Percentiles rank a stretch among this genome's conserved stretches.
These are phyloP conservation scores for Pyrenochaeta sp. DNA, from an alignment of 2,329 filamentous ascomycete genomes.

Conservation along the genomic window DNA sequence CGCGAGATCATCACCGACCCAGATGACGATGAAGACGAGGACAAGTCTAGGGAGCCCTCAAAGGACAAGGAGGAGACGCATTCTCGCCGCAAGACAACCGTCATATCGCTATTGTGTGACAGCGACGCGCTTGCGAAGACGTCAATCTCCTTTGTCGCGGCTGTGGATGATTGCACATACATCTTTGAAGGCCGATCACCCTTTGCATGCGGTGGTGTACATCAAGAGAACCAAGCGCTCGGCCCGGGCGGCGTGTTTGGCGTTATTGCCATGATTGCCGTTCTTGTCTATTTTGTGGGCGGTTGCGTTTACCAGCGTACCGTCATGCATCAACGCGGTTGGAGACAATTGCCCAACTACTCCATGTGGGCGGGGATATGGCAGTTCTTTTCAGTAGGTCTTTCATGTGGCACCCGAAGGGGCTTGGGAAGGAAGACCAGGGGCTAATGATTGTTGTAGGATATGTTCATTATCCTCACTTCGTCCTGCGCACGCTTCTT, in stretches of 20 bases:
- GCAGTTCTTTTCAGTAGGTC: conserved; percentile 78
- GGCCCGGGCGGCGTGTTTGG: conserved; percentile 82
- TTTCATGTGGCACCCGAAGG: not conserved
- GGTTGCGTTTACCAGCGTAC: conserved; percentile 96
- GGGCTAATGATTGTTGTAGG: conserved; percentile 43
- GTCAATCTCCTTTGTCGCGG: conserved; percentile 83
- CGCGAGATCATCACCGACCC: conserved; percentile 54
- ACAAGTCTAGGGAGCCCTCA: conserved; percentile 51
- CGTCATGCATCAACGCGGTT: conserved; percentile 91
- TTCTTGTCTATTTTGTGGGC: conserved; percentile 88
- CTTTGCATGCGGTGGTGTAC: conserved; percentile 80
- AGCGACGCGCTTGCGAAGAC: conserved; percentile 76
- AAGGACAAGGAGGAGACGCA: conserved; percentile 53
- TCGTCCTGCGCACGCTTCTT: conserved; percentile 74
- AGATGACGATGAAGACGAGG: conserved; percentile 47
- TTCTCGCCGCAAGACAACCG: conserved; percentile 77
- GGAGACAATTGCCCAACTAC: conserved; percentile 95
- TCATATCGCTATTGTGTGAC: conserved; percentile 94
- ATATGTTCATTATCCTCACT: conserved; percentile 71
- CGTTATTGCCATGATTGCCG: conserved; percentile 79
- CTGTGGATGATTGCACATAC: conserved; percentile 91
- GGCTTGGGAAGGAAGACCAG: not conserved
- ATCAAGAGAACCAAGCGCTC: conserved; percentile 65
- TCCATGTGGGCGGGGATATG: conserved; percentile 89
- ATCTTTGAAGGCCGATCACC: conserved; percentile 91